Evolutionary conservation across 495 filamentous ascomycete genomes (phyloP).

Genomic region (Platismatia glauca): DNA sequence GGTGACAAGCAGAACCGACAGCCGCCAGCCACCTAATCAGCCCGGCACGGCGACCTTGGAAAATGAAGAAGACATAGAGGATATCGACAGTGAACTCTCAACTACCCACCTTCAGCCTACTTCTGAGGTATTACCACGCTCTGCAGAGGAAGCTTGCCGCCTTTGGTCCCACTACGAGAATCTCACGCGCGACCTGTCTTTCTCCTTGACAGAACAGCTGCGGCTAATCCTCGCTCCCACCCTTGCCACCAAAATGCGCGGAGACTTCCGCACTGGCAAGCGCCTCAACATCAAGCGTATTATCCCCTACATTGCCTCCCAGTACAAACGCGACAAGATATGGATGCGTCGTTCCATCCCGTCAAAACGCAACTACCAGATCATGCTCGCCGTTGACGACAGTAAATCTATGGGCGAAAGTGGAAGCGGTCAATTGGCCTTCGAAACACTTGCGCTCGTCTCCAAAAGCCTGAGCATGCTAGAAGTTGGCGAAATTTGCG

Average conservation of each 20-base stretch:
- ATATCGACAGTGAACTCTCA: conserved; percentile 66
- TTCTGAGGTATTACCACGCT: conserved; percentile 34
- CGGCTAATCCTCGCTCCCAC: conserved; percentile 92
- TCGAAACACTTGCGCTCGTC: conserved; percentile 86
- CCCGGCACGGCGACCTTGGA: neutral
- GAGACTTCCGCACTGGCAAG: conserved; percentile 95
- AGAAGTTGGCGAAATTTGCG: conserved; percentile 82
- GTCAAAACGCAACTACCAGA: conserved; percentile 88
- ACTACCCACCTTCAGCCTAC: conserved; percentile 55
- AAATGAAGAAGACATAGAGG: conserved; percentile 52
- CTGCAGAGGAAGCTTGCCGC: conserved; percentile 54
- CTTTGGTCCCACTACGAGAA: conserved; percentile 82
- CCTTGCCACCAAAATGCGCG: conserved; percentile 88
- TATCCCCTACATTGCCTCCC: conserved; percentile 94
- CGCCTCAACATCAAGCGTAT: conserved; percentile 98
- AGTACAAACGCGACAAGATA: conserved; percentile 98
- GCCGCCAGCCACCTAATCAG: neutral
- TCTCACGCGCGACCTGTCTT: conserved; percentile 74
- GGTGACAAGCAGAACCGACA: conserved; percentile 19
- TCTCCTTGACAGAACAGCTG: conserved; percentile 83
- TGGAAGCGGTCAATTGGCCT: conserved; percentile 59
- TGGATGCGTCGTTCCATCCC: conserved; percentile 94
- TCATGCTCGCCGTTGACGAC: conserved; percentile 95
- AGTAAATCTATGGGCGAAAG: conserved; percentile 83
- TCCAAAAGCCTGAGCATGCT: conserved; percentile 78